phyloP scores from a whole-genome alignment of 2,329 filamentous ascomycete genomes.

The Xylariaceae sp. region DNA sequence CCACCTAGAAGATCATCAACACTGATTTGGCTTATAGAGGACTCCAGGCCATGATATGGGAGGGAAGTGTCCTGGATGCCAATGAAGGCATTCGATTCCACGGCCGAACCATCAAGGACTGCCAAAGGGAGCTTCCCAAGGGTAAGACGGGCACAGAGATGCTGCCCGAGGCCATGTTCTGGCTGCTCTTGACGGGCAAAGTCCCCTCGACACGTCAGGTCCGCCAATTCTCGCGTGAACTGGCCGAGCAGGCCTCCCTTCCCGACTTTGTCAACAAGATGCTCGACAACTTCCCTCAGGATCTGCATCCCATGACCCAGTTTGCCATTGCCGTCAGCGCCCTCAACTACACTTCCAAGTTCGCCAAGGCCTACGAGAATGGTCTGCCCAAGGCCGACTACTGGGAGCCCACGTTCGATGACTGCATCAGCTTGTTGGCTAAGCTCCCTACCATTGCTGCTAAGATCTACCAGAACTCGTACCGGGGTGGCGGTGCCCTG shows the following conservation, averaged over 20 bases:
- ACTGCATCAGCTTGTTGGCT: slow-evolving; percentile 85
- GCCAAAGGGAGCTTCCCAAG: slow-evolving; percentile 89
- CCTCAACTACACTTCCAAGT: slow-evolving; percentile 90
- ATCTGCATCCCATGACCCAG: slow-evolving; percentile 97
- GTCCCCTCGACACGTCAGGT: slow-evolving; percentile 80
- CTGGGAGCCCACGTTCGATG: slow-evolving; percentile 98
- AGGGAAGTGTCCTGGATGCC: slow-evolving; percentile 92
- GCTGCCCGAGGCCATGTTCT: slow-evolving; percentile 99
- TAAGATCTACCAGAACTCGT: slow-evolving; percentile 93
- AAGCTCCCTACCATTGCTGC: slow-evolving; percentile 96
- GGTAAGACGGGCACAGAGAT: slow-evolving; percentile 90
- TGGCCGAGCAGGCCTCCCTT: slow-evolving; percentile 79
- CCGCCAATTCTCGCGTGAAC: slow-evolving; percentile 73
- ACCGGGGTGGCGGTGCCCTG: slow-evolving; percentile 68
- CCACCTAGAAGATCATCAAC: background rate
- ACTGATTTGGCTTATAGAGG: slow-evolving; percentile 41
- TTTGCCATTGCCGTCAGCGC: slow-evolving; percentile 92
- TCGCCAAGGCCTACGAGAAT: slow-evolving; percentile 86
- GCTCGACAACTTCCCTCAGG: slow-evolving; percentile 81
- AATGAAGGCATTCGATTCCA: slow-evolving; percentile 98
- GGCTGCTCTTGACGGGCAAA: slow-evolving; percentile 90
- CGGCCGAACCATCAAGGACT: slow-evolving; percentile 96
- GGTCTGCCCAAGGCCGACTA: slow-evolving; percentile 94
- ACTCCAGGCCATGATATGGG: slow-evolving; percentile 97
- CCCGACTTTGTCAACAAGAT: slow-evolving; percentile 80